Evolutionary conservation across 495 filamentous ascomycete species (phyloP), one percentile per base, ranked within the genome.

Genomic region (Ramalina intermedia): DNA sequence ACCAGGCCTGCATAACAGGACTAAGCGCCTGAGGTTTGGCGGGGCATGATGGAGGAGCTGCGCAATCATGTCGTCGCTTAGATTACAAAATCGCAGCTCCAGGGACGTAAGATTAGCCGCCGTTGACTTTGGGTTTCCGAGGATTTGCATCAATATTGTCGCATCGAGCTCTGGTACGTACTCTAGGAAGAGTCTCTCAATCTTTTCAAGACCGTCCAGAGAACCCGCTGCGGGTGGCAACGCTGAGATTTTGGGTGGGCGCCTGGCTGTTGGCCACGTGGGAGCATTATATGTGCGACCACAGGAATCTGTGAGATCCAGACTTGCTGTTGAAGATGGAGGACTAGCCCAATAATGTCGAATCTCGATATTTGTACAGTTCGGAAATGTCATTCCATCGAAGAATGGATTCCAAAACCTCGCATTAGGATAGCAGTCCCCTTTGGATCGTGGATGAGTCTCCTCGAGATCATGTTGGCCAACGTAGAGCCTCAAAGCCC

Each of bases 351-450:
- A 55, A 36, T 48, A 37, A 29, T 55, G 55, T 36, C 54, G 52
- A 41, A 54, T 41, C n/a, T 57, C 55, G 21, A 57, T 52, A 12
- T 45, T 24, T 9, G 33, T 43, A 41, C 52, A 50, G 24, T 57
- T 51, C 23, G 47, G 51, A 41, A 54, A 57, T 12, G 43, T 43
- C 11, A 43, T 27, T 4, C 53, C 53, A 35, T 64, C 62, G 49
- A 64, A 61, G 29, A 64, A 58, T 18, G 60, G 62, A 33, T 49
- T 53, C 60, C 62, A 64, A 46, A 64, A 64, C 17, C 58, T 55
- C 21, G 42, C 8, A 36, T 59, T 58, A 39, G 62, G 62, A 13
- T 27, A 29, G 33, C 62, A 64, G 11, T 37, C 46, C 18, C 49
- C 45, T 47, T 42, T 49, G 9, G 40, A 41, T 16, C 44, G 16